Base-by-base conservation (phyloP, 1,284 basidiomycete genomes). In the Blastosporella zonata region DNA sequence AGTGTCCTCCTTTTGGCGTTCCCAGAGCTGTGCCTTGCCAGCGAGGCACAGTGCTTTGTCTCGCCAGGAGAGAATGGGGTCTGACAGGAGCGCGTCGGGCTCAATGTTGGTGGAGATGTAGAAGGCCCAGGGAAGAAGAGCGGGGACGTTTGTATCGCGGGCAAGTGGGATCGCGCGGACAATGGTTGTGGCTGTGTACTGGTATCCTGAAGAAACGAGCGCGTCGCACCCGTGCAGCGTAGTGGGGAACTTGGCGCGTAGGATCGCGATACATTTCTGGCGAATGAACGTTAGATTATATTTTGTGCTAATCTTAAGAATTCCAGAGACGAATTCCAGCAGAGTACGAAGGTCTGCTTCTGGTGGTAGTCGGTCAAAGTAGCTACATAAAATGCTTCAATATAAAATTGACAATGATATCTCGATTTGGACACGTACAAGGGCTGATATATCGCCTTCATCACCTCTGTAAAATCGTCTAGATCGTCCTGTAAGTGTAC, bases 61-160 rank as follows among this genome's bases (percentile, higher is more conserved):
- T 21, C 56, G 56, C 69, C 69, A 71, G 2, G 67, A 66, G 21
- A 71, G 56, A 4, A 63, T 59, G 2, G 54, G 27, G 45, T 70
- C 65, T 5, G 58, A 50, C 10, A 71, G 52, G 6, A 71, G 58
- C 10, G 62, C 59, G 17, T 67, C 62, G 18, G 59, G 58, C 12
- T 52, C 35, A 29, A 71, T 67, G 34, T 70, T 68, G 0, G 67
- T 65, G 35, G 67, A 70, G 43, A 71, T 67, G 47, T 71, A 71
- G 53, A 68, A 70, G 1, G 69, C 68, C 69, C 69, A 71, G 2
- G 69, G 69, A 2, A 71, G 63, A 21, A 71, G 63, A 38, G 62
- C 63, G 7, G 66, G 68, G 6, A 71, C 61, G 35, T 65, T 67
- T 12, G 65, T 64, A 37, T 65, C 62, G 9, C 66, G 60, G 10